Conservation (phyloP, 1,284 basidiomycete genomes). For the Cutaneotrichosporon sp. region DNA sequence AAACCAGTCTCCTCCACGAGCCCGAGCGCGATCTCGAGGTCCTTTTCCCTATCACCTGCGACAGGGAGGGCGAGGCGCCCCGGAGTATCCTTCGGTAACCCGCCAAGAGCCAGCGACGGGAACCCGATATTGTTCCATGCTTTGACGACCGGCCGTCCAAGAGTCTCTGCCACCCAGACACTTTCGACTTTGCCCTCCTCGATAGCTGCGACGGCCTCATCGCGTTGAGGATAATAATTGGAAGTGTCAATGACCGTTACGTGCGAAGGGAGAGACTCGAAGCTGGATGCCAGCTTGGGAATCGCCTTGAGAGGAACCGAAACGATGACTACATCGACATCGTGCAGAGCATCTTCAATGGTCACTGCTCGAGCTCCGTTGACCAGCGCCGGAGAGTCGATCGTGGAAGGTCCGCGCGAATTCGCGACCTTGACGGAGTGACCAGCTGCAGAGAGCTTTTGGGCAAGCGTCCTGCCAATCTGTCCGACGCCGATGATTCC, state of each 20-base stretch:
- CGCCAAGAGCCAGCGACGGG: neutral
- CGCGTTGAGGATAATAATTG: constrained; percentile 4
- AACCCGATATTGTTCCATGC: constrained; percentile 2
- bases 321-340: constrained; percentile 3
- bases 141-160: constrained; percentile 2
- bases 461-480: constrained; percentile 2
- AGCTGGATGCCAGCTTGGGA: neutral
- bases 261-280: neutral
- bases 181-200: constrained; percentile 2
- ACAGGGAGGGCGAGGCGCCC: constrained; percentile 2
- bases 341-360: neutral
- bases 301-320: neutral
- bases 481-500: constrained; percentile 5
- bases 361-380: neutral
- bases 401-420: constrained; percentile 3
- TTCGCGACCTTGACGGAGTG: constrained; percentile 8
- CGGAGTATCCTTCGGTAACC: neutral
- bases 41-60: neutral
- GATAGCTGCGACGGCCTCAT: neutral
- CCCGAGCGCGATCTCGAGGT: neutral
- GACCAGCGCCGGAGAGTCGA: neutral
- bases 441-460: neutral
- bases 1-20: constrained; percentile 1
- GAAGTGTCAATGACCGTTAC: constrained; percentile 1
- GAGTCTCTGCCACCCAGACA: neutral